Conservation (phyloP, 1,284 basidiomycete species). For the Coniferiporia sulphurascens region DNA sequence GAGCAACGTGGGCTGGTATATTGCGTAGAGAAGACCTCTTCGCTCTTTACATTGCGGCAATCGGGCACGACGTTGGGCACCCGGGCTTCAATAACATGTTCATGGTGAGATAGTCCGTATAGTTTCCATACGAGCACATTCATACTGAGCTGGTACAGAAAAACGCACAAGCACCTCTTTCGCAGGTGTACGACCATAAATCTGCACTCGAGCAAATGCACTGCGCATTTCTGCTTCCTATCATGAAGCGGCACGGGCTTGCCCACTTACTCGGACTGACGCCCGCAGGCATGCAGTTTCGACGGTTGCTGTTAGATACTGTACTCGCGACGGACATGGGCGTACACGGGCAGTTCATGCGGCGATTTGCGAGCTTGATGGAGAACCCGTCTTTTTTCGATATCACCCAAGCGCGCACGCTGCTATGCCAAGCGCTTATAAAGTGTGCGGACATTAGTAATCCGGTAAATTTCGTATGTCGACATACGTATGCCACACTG, state of each 20-base stretch:
- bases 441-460: conserved; percentile 98
- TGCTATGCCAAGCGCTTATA: conserved; percentile 87
- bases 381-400: conserved; percentile 35
- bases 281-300: conserved; percentile 45
- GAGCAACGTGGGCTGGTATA: conserved; percentile 50
- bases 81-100: conserved; percentile 89
- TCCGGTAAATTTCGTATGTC: conserved; percentile 55
- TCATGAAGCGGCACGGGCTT: conserved; percentile 79
- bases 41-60: conserved; percentile 80
- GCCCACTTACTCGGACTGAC: conserved; percentile 42
- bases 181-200: conserved; percentile 82
- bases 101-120: conserved; percentile 57
- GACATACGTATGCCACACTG: not conserved
- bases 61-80: conserved; percentile 94
- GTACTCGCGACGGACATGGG: conserved; percentile 93
- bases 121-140: not conserved
- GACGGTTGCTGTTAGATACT: conserved; percentile 70
- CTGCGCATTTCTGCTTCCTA: conserved; percentile 75
- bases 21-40: conserved; percentile 71
- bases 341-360: conserved; percentile 83
- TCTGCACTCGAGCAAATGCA: conserved; percentile 94
- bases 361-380: conserved; percentile 48
- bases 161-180: conserved; percentile 86
- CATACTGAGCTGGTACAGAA: conserved; percentile 46
- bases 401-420: conserved; percentile 49